Evolutionary conservation across 2,329 filamentous ascomycete genomes (phyloP).

Genomic region (Pseudonectria buxi): DNA sequence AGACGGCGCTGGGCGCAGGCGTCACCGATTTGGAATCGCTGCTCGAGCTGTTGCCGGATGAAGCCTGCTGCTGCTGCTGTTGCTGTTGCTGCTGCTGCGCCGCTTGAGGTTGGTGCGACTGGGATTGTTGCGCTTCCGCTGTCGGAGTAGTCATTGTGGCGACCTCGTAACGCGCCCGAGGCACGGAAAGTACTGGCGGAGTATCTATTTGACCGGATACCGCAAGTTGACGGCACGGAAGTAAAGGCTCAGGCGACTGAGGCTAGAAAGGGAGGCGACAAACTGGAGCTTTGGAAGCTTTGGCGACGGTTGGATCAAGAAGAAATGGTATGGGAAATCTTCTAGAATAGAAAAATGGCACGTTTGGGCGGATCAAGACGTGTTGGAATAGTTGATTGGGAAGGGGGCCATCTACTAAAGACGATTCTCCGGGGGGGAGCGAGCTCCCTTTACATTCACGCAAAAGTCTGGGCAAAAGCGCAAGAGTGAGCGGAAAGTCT

Average conservation of each 20-base stretch:
- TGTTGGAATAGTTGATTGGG: too few species aligned
- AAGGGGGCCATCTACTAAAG: too few species aligned
- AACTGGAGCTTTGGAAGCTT: too few species aligned
- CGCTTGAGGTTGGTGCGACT: conserved; percentile 7
- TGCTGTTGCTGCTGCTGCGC: conserved; percentile 13
- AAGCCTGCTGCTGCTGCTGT: conserved; percentile 16
- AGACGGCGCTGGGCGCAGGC: conserved; percentile 44
- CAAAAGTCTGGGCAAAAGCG: conserved; percentile 27
- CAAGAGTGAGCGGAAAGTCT: conserved; percentile 33
- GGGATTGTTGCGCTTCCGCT: conserved; percentile 19
- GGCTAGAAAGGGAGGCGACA: conserved; percentile 4
- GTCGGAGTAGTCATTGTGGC: conserved; percentile 27
- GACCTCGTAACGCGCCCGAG: not conserved
- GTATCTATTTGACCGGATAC: conserved; percentile 14
- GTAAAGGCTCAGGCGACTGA: conserved; percentile 9
- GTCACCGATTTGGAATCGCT: conserved; percentile 47
- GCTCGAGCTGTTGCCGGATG: conserved; percentile 34
- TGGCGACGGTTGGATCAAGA: too few species aligned
- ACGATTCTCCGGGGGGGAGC: conserved; percentile 18
- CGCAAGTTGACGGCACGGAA: conserved; percentile 1
- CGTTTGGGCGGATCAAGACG: too few species aligned
- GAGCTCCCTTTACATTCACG: conserved; percentile 31
- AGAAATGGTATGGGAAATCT: too few species aligned
- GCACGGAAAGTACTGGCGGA: conserved; percentile 4
- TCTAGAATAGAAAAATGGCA: too few species aligned